Evolutionary conservation across 2,329 filamentous ascomycete species (phyloP).

Genomic region (Samsoniella hepiali): DNA sequence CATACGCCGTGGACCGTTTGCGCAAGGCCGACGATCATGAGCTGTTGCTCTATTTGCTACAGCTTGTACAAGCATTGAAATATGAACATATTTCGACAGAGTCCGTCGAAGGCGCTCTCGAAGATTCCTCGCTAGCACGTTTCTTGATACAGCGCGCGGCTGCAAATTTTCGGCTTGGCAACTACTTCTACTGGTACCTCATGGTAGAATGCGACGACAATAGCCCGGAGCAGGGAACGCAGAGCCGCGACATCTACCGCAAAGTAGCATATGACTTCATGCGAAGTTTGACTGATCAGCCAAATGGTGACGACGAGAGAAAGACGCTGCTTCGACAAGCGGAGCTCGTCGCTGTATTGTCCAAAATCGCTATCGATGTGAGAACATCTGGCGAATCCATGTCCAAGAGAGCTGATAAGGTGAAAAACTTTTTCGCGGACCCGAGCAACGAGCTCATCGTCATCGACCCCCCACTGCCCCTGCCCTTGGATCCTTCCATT

Average conservation of each 20-base stretch:
- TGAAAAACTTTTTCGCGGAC: conserved; percentile 82
- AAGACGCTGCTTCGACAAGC: conserved; percentile 80
- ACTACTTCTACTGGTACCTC: conserved; percentile 96
- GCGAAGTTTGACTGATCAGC: conserved; percentile 71
- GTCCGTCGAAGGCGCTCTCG: conserved; percentile 52
- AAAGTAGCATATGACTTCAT: conserved; percentile 97
- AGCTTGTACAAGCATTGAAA: conserved; percentile 93
- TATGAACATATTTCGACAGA: conserved; percentile 74
- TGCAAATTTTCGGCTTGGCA: conserved; percentile 85
- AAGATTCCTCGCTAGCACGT: conserved; percentile 79
- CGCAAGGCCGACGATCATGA: conserved; percentile 92
- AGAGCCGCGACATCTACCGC: conserved; percentile 81
- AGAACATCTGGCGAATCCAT: conserved; percentile 76
- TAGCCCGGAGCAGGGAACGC: conserved; percentile 69
- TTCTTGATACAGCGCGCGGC: conserved; percentile 88
- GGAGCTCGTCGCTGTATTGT: conserved; percentile 81
- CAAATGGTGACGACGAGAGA: conserved; percentile 68
- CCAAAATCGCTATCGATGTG: conserved; percentile 85
- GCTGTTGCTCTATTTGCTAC: conserved; percentile 83
- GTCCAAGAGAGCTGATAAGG: conserved; percentile 73
- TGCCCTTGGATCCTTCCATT: conserved; percentile 84
- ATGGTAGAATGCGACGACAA: conserved; percentile 95
- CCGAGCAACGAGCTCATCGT: conserved; percentile 81
- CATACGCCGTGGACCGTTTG: conserved; percentile 88
- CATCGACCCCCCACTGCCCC: conserved; percentile 81